Conservation (phyloP, 1,284 basidiomycete genomes). For the Thelephora terrestris region DNA sequence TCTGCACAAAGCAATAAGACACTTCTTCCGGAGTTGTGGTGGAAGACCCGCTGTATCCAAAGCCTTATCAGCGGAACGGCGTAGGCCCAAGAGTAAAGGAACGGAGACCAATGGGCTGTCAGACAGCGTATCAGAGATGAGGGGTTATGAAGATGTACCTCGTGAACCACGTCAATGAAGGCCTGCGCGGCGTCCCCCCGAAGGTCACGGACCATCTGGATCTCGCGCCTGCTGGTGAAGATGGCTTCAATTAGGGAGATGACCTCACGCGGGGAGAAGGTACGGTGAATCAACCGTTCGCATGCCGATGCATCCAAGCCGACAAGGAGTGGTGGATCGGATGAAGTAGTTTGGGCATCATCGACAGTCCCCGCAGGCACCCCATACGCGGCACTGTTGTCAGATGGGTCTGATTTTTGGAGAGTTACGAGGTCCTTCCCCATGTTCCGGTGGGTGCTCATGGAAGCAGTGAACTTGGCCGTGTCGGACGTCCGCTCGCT, state of each 20-base stretch:
- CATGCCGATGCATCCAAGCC: too few species aligned
- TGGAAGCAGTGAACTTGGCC: conserved; percentile 58
- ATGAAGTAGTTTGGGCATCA: conserved; percentile 14
- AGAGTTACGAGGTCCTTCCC: conserved; percentile 44
- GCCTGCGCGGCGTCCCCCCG: neutral
- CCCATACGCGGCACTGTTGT: conserved; percentile 32
- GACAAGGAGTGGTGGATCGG: too few species aligned
- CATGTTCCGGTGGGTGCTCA: conserved; percentile 65
- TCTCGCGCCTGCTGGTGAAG: too few species aligned
- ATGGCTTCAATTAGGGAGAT: too few species aligned
- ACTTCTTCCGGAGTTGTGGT: neutral
- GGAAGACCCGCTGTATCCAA: neutral
- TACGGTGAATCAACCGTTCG: too few species aligned
- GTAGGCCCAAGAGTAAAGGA: neutral
- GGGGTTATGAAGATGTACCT: neutral
- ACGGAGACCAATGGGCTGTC: neutral
- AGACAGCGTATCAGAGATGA: neutral
- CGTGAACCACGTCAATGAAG: neutral
- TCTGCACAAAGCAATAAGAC: neutral
- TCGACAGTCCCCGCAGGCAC: conserved; percentile 28
- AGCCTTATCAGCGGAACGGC: too few species aligned
- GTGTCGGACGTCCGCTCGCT: conserved; percentile 98
- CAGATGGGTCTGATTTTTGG: conserved; percentile 33
- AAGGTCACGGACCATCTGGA: neutral
- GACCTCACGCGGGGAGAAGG: too few species aligned